Conservation (phyloP, 2,329 filamentous ascomycete species). For the Pleomassaria siparia region DNA sequence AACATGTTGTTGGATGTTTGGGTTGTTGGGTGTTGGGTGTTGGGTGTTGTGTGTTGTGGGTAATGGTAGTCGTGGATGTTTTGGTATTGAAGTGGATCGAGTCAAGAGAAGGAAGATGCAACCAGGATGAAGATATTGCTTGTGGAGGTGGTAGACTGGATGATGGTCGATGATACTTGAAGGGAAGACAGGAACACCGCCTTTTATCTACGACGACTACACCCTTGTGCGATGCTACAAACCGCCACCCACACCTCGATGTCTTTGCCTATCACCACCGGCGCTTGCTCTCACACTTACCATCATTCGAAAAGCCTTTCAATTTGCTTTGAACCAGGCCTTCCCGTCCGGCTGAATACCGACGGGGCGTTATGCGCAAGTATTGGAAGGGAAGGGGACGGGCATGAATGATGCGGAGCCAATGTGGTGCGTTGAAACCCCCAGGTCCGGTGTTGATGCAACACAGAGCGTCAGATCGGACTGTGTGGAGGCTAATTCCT, state of each 20-base stretch:
- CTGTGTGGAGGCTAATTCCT: slow-evolving; percentile 8
- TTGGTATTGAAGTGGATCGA: neutral
- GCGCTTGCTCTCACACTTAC: slow-evolving; percentile 6
- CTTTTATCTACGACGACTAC: slow-evolving; percentile 1
- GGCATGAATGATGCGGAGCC: slow-evolving; percentile 18
- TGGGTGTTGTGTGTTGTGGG: neutral
- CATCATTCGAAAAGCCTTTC: neutral
- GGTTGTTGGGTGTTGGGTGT: neutral
- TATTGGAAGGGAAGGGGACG: slow-evolving; percentile 15
- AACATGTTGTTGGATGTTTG: slow-evolving; percentile 7
- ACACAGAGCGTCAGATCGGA: slow-evolving; percentile 23
- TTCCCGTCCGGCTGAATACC: neutral
- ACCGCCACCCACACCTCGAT: slow-evolving; percentile 1
- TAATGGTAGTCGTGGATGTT: neutral
- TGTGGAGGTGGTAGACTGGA: neutral
- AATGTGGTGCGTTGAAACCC: slow-evolving; percentile 29
- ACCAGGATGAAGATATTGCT: neutral
- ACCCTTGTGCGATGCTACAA: slow-evolving; percentile 6
- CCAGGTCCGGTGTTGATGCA: slow-evolving; percentile 15
- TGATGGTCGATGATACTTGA: neutral
- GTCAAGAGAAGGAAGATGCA: neutral
- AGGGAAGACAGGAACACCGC: neutral
- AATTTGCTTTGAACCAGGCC: neutral
- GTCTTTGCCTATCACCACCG: neutral
- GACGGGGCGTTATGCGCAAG: slow-evolving; percentile 5